Base-by-base conservation (phyloP, 2,329 filamentous ascomycete species). In the Pseudogymnoascus sp. region DNA sequence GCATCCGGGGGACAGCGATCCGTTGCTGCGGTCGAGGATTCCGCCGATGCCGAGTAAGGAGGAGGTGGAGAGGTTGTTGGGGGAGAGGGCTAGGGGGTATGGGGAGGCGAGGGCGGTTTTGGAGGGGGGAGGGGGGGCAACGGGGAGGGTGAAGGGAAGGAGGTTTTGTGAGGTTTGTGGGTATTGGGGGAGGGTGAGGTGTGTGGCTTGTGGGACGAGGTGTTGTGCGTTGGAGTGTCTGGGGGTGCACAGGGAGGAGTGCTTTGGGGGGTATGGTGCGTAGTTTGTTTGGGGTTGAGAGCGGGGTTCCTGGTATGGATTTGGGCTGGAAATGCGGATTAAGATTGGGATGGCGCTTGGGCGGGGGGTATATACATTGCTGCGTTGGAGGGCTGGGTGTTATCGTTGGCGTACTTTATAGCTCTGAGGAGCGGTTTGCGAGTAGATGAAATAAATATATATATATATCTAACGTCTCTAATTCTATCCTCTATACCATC, bases 151-250 rank as follows among this genome's bases (percentile, higher is more conserved):
- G 66, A 86, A 88, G 2, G 77, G 78, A 56, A 79, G 89, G 64
- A 77, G 78, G 37, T 93, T 93, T 73, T 93, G 90, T 75, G 87
- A 88, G 72, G 85, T 91, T 33, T 93, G 90, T 72, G 90, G 90
- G 13, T 93, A 92, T 75, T 93, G 90, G 89, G 90, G 89, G 1
- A 79, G 86, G 42, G 86, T 91, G 53, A 83, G 82, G 74, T 93
- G 90, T 76, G 82, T 87, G 73, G 90, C 89, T 77, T 93, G 90
- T 75, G 89, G 89, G n/a, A 83, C 83, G 53, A 81, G 87, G 69
- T 86, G 90, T n/a, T 93, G 90, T 73, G 89, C 88, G 40, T 74
- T 93, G 68, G 86, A 90, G 64, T 93, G 90, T 70, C 80, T 91
- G 69, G 85, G 86, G 70, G 79, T 82, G 66, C 90, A 93, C 73